Conservation (phyloP, 164 flowering plant species). For the Buxus sempervirens region DNA sequence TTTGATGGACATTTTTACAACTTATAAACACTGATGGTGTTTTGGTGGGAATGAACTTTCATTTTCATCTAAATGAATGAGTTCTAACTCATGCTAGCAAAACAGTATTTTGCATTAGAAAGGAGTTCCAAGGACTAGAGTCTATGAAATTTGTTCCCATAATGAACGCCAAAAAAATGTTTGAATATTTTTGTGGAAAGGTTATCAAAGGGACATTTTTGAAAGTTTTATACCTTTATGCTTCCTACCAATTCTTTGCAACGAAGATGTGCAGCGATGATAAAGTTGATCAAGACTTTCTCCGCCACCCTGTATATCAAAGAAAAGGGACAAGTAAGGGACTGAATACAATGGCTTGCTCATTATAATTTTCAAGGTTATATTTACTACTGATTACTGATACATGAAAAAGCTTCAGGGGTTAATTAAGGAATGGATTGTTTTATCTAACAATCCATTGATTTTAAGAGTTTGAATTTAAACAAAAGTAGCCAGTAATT, state of each 20-base stretch:
- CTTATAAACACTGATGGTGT: too few species aligned
- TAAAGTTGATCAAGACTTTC: slow-evolving; percentile 75
- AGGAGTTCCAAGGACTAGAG: too few species aligned
- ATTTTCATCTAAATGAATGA: too few species aligned
- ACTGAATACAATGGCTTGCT: slow-evolving; percentile 1
- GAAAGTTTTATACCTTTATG: slow-evolving; percentile 54
- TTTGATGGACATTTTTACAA: too few species aligned
- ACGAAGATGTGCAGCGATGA: slow-evolving; percentile 54
- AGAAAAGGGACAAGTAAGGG: slow-evolving; percentile 7
- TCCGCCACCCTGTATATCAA: slow-evolving; percentile 81
- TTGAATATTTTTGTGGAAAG: neutral
- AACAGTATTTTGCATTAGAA: too few species aligned
- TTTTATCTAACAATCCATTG: neutral
- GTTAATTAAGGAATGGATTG: neutral
- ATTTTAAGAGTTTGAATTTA: neutral
- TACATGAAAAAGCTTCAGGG: neutral
- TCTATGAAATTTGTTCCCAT: too few species aligned
- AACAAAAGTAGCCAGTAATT: neutral
- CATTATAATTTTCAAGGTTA: neutral
- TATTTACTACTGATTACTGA: slow-evolving; percentile 2
- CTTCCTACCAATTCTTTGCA: slow-evolving; percentile 59
- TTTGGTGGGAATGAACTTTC: too few species aligned
- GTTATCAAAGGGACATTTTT: neutral
- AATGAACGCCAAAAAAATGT: too few species aligned
- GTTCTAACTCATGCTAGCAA: too few species aligned